These are phyloP conservation scores for Colletotrichum magnum DNA, from an alignment of 2,329 filamentous ascomycete genomes.

Conservation along the genomic window DNA sequence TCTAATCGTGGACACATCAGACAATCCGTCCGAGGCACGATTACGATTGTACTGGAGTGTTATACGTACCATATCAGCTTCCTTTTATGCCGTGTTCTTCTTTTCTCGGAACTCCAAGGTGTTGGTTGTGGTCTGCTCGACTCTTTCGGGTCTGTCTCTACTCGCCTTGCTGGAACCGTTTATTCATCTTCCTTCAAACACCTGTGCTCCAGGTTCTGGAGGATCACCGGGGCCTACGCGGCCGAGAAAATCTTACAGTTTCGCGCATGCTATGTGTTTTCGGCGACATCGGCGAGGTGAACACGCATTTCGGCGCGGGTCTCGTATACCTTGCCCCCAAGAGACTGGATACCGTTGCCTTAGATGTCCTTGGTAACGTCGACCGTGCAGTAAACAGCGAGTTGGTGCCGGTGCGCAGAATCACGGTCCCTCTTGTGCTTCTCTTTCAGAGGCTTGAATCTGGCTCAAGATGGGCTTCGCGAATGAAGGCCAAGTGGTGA, in stretches of 20 bases:
- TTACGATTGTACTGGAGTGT: no score
- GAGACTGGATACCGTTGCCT: slow-evolving; percentile 64
- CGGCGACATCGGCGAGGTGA: slow-evolving; percentile 66
- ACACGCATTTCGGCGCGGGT: slow-evolving; percentile 61
- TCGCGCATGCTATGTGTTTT: slow-evolving; percentile 64
- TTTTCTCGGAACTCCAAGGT: not conserved
- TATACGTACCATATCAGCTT: not conserved
- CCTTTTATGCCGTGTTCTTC: not conserved
- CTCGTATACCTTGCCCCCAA: slow-evolving; percentile 63
- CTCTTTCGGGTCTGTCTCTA: not conserved
- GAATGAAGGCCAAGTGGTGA: slow-evolving; percentile 41
- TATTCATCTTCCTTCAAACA: not conserved
- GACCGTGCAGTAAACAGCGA: slow-evolving; percentile 56
- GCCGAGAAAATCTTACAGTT: slow-evolving; percentile 65
- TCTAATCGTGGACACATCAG: not conserved
- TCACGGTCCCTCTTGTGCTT: slow-evolving; percentile 58
- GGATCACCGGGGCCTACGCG: slow-evolving; percentile 67
- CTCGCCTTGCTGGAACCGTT: not conserved
- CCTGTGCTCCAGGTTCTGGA: slow-evolving; percentile 67
- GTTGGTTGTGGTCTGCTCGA: not conserved
- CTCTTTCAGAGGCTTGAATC: slow-evolving; percentile 3
- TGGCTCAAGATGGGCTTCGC: not conserved
- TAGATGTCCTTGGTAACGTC: slow-evolving; percentile 64
- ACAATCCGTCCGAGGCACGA: not conserved
- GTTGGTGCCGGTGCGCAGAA: slow-evolving; percentile 61